Percentiles rank a stretch among this genome's conserved stretches.
Conservation (phyloP, 768 basidiomycete species). For the Dentipellis fragilis region DNA sequence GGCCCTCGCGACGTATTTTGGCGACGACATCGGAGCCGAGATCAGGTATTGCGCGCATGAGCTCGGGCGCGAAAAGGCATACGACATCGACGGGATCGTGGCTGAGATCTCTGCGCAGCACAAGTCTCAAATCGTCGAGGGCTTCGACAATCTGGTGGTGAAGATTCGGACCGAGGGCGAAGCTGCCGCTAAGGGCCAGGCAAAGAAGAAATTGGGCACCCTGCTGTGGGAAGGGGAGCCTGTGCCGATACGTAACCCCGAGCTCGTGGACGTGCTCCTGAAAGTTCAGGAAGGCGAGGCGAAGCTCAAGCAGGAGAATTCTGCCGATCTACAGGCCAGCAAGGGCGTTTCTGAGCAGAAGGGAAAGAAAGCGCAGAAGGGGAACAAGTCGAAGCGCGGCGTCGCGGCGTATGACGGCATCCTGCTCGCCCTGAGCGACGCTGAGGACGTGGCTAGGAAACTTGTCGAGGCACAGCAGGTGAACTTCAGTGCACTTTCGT, state of each 20-base stretch:
- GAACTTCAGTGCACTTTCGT: conserved; percentile 9
- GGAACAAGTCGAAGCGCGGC: conserved; percentile 50
- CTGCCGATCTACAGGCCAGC: conserved; percentile 12
- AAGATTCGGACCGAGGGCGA: conserved; percentile 36
- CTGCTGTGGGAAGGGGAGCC: conserved; percentile 75
- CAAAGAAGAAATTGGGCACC: conserved; percentile 44
- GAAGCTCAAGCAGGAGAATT: conserved; percentile 34
- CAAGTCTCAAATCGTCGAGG: conserved; percentile 51
- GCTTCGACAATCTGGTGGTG: conserved; percentile 44
- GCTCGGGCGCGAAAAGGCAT: conserved; percentile 65
- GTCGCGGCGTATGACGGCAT: conserved; percentile 86
- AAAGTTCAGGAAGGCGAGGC: conserved; percentile 73
- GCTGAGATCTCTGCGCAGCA: conserved; percentile 49
- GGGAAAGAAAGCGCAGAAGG: conserved; percentile 27
- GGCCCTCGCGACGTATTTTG: conserved; percentile 74
- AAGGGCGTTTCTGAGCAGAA: conserved; percentile 24
- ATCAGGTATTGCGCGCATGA: conserved; percentile 91
- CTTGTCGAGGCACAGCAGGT: conserved; percentile 83
- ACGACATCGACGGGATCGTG: conserved; percentile 73
- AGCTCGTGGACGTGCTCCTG: conserved; percentile 79
- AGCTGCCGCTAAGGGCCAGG: conserved; percentile 26
- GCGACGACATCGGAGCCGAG: conserved; percentile 84
- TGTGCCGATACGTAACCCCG: conserved; percentile 82
- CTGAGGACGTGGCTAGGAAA: conserved; percentile 75
- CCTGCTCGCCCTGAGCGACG: conserved; percentile 78